A percentile compares a stretch with the other conserved stretches of the same genome.
Conservation (phyloP, 306 rosid genomes). For the Vigna angularis region DNA sequence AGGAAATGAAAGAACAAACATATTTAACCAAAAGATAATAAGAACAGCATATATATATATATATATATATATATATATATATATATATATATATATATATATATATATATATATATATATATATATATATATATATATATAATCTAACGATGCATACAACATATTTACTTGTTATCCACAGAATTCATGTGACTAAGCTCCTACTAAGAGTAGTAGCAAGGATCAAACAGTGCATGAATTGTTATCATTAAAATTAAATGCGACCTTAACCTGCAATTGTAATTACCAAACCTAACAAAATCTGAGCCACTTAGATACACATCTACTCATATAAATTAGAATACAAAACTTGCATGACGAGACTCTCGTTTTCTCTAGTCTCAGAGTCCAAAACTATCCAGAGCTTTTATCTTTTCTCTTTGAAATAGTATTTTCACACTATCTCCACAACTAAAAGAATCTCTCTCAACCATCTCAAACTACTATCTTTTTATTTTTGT, state of each 20-base stretch:
- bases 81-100: too few species aligned
- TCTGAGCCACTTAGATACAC: slow-evolving; percentile 9
- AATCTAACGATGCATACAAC: not conserved
- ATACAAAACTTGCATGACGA: not conserved
- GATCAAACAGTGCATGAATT: slow-evolving; percentile 16
- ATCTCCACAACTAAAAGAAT: not conserved
- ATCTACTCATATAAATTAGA: not conserved
- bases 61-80: too few species aligned
- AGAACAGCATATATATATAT: not conserved
- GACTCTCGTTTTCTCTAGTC: not conserved
- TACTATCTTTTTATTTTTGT: not conserved
- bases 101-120: too few species aligned
- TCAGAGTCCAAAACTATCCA: not conserved
- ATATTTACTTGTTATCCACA: not conserved
- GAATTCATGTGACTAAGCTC: slow-evolving; percentile 6
- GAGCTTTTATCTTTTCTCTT: not conserved
- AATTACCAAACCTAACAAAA: not conserved
- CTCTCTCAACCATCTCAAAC: not conserved
- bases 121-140: too few species aligned
- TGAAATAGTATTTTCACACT: not conserved
- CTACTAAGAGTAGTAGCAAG: slow-evolving; percentile 21
- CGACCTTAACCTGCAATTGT: not conserved
- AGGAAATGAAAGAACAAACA: slow-evolving; percentile 37
- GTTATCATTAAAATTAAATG: not conserved
- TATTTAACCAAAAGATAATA: slow-evolving; percentile 1